Evolutionary conservation across 169 alveolate species (phyloP).

Genomic region (Theileria equi): DNA sequence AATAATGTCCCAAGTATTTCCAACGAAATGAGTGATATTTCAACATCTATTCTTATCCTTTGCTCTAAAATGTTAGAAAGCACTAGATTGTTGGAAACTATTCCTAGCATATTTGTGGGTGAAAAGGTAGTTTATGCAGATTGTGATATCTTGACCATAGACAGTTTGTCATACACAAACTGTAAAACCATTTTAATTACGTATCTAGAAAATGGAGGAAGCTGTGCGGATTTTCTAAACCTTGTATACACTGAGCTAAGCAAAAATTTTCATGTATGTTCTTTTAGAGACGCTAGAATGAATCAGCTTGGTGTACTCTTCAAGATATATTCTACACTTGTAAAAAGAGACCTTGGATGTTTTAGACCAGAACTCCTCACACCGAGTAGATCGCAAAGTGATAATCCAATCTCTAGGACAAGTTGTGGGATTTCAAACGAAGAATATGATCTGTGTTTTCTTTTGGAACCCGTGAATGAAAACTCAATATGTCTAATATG

Average conservation of each 20-base stretch:
- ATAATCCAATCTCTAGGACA: neutral
- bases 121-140: neutral
- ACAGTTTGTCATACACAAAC: constrained; percentile 1
- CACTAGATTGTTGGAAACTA: neutral
- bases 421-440: neutral
- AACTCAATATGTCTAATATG: neutral
- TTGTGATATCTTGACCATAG: too few species aligned
- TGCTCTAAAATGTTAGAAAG: constrained; percentile 7
- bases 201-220: neutral
- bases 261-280: neutral
- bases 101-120: constrained; percentile 2
- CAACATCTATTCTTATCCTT: constrained; percentile 2
- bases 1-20: neutral
- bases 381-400: too few species aligned
- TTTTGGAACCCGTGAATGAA: neutral
- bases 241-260: neutral
- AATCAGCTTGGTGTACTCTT: neutral
- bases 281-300: neutral
- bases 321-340: neutral
- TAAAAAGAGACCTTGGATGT: neutral
- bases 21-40: constrained; percentile 12
- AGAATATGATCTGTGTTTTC: neutral
- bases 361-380: too few species aligned
- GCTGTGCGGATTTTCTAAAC: neutral
- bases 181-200: neutral